Conservation (phyloP, 345 rosid genomes). For the Ceriops zippeliana region DNA sequence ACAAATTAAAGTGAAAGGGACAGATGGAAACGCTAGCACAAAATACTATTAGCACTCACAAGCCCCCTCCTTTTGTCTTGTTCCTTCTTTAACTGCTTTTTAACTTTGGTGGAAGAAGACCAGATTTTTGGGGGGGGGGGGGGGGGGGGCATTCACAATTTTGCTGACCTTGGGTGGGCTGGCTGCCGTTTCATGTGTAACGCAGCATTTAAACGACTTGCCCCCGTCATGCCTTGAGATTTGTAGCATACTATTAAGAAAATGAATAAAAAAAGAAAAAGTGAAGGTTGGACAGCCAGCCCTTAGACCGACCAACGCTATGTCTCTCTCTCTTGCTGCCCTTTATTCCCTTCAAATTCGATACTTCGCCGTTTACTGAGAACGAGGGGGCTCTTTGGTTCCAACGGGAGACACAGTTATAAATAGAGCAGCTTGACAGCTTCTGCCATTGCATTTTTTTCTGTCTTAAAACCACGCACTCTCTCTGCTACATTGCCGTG, state of each 20-base stretch:
- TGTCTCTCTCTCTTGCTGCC: slow-evolving; percentile 24
- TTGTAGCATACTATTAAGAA: slow-evolving; percentile 15
- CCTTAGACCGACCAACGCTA: slow-evolving; percentile 32
- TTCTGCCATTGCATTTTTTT: slow-evolving; percentile 22
- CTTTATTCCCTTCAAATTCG: slow-evolving; percentile 88
- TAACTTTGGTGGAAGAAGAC: not conserved
- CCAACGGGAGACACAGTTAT: slow-evolving; percentile 18
- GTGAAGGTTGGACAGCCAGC: not conserved
- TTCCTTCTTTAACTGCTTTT: not conserved
- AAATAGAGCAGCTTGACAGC: slow-evolving; percentile 28
- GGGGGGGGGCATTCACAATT: not conserved
- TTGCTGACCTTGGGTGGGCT: not conserved
- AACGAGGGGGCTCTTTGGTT: slow-evolving; percentile 49
- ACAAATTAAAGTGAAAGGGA: not conserved
- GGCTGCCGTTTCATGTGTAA: not conserved
- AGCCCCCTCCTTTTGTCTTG: not conserved
- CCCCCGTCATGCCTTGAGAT: not conserved
- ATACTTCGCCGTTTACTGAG: slow-evolving; percentile 59
- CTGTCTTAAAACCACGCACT: slow-evolving; percentile 10
- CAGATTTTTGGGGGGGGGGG: not conserved
- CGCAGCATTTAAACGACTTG: not conserved
- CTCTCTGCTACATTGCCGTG: slow-evolving; percentile 74
- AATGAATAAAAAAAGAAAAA: slow-evolving; percentile 16
- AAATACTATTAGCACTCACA: not conserved
- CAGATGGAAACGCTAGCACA: not conserved